A percentile compares a stretch with the other conserved stretches of the same genome.
Conservation (phyloP, 192 early-diverging fungal species). For the Radiomyces spectabilis region DNA sequence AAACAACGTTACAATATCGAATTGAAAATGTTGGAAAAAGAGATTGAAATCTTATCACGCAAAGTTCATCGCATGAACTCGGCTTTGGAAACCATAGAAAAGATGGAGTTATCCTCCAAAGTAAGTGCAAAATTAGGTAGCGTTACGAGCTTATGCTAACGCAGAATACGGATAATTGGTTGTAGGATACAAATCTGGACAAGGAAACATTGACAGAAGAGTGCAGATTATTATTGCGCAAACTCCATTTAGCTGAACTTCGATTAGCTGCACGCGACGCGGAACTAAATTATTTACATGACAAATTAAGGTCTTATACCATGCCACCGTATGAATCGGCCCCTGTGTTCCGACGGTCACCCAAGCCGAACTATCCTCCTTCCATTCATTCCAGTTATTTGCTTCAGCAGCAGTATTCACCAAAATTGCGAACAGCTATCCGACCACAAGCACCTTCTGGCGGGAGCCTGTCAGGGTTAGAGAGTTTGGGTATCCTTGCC, state of each 20-base stretch:
- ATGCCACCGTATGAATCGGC: neutral
- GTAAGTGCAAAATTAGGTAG: neutral
- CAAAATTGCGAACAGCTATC: constrained; percentile 9
- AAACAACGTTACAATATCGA: constrained; percentile 18
- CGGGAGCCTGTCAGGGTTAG: constrained; percentile 17
- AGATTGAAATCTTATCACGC: constrained; percentile 17
- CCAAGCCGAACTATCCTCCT: constrained; percentile 1
- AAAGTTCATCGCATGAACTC: constrained; percentile 13
- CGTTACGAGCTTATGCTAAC: neutral
- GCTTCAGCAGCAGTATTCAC: constrained; percentile 27
- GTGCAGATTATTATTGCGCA: constrained; percentile 13
- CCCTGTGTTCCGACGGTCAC: neutral
- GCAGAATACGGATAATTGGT: neutral
- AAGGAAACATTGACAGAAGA: constrained; percentile 9
- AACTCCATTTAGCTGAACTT: constrained; percentile 20
- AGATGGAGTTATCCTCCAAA: constrained; percentile 8
- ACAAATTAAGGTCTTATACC: neutral
- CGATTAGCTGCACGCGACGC: constrained; percentile 23
- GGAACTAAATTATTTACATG: constrained; percentile 23
- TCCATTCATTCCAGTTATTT: no score
- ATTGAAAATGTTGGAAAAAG: constrained; percentile 22
- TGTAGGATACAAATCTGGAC: constrained; percentile 7
- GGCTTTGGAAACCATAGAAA: constrained; percentile 14
- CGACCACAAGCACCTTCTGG: neutral
- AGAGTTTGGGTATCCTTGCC: constrained; percentile 27